Evolutionary conservation across 192 early-diverging fungal genomes (phyloP), one percentile per base, ranked within the genome.

Genomic region (Podochytrium sp.): DNA sequence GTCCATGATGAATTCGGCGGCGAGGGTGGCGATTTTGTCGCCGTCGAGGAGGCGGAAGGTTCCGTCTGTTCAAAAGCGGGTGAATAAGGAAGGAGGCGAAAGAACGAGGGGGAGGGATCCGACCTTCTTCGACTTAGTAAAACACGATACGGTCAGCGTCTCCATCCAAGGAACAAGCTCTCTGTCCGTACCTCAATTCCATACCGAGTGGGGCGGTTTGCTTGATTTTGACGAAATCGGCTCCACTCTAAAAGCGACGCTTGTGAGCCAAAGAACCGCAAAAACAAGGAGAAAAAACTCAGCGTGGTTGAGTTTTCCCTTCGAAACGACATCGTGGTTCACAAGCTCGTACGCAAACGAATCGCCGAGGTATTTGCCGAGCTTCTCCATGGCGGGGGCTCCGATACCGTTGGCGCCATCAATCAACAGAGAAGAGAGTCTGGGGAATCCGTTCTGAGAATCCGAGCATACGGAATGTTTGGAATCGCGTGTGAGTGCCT

Each of bases 81-180:
- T n/a, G n/a, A n/a, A n/a, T n/a, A n/a, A n/a, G n/a, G n/a, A n/a
- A n/a, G n/a, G n/a, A n/a, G n/a, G n/a, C n/a, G n/a, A n/a, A n/a
- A n/a, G n/a, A n/a, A n/a, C n/a, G n/a, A n/a, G n/a, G n/a, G n/a
- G n/a, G n/a, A n/a, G n/a, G n/a, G n/a, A n/a, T 41, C 76, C 39
- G 80, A 91, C 91, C 86, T 47, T 90, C 84, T 68, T 94, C 92
- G 30, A 81, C 78, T 65, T 94, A 99, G 85, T 96, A 99, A 85
- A 91, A 99, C 33, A 99, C 94, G 43, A 99, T 90, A 65, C 98
- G 93, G 79, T 99, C 98, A 53, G 98, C 98, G 79, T 99, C 98
- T 74, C 98, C 98, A 79, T 99, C 98, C 64, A 96, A 89, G 30
- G 97, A 97, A 73, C 90, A 91, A 65, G 85, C 94, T 69, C 95